Evolutionary conservation across 495 filamentous ascomycete species (phyloP).

Genomic region (Hypoxylon fuscum): DNA sequence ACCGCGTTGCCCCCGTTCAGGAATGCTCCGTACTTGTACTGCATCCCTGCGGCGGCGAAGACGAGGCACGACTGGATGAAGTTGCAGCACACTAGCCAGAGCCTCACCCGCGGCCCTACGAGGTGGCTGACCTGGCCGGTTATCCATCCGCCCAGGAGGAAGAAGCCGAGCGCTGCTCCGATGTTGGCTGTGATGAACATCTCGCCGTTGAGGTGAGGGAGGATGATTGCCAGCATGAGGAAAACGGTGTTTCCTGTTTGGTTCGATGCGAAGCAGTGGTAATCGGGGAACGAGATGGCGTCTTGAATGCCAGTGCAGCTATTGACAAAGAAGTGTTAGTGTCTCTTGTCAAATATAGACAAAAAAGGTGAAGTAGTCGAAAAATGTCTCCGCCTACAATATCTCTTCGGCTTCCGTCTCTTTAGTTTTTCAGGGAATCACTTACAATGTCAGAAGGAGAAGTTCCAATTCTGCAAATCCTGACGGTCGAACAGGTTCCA

Average conservation of each 20-base stretch:
- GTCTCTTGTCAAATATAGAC: too few relatives aligned
- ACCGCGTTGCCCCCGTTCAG: slow-evolving; percentile 50
- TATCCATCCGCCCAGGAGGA: slow-evolving; percentile 61
- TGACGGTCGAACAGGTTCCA: slow-evolving; percentile 47
- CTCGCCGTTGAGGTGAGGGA: slow-evolving; percentile 57
- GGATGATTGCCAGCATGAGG: slow-evolving; percentile 61
- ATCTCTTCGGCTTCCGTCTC: background rate
- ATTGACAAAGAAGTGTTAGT: slow-evolving; percentile 23
- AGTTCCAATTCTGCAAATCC: slow-evolving; percentile 53
- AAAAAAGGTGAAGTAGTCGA: too few relatives aligned
- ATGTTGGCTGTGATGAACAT: slow-evolving; percentile 63
- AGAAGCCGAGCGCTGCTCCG: slow-evolving; percentile 61
- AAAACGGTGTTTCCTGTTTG: slow-evolving; percentile 72
- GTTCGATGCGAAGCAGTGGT: slow-evolving; percentile 71
- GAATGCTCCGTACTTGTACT: slow-evolving; percentile 49
- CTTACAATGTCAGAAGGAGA: slow-evolving; percentile 55
- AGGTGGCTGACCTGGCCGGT: slow-evolving; percentile 66
- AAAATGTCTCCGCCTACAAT: background rate
- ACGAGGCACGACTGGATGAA: slow-evolving; percentile 64
- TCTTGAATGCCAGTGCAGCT: slow-evolving; percentile 62
- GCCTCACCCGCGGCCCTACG: slow-evolving; percentile 57
- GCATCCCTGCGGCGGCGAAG: slow-evolving; percentile 58
- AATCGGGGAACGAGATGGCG: slow-evolving; percentile 68
- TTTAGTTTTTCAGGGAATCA: background rate
- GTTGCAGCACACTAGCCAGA: slow-evolving; percentile 63